phyloP scores from a whole-genome alignment of 805 yeast species.

The Metschnikowia noctiluminum region DNA sequence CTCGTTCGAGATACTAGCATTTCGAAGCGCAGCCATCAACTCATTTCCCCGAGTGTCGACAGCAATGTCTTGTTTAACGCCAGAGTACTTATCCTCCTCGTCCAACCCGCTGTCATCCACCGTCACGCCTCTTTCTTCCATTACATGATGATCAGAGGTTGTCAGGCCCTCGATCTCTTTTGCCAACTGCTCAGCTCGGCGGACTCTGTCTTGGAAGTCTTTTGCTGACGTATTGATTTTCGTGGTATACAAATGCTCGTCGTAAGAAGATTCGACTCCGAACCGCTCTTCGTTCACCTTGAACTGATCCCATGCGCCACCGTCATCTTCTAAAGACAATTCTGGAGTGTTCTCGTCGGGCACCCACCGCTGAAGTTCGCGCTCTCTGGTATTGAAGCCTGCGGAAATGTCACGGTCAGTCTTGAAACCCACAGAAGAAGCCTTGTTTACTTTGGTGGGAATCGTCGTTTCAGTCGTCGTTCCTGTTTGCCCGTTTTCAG shows the following conservation, averaged over 20 bases:
- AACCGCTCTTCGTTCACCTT: constrained; percentile 85
- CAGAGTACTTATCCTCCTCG: constrained; percentile 95
- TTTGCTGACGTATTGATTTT: constrained; percentile 67
- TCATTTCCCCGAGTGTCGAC: constrained; percentile 57
- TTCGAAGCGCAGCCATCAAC: constrained; percentile 45
- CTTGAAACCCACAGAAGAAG: constrained; percentile 42
- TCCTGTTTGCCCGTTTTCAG: background rate
- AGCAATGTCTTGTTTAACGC: constrained; percentile 40
- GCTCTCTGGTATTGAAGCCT: constrained; percentile 49
- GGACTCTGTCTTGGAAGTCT: constrained; percentile 60
- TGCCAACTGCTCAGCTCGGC: constrained; percentile 75
- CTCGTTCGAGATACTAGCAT: constrained; percentile 22
- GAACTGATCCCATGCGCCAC: constrained; percentile 84
- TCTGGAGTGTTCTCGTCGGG: constrained; percentile 53
- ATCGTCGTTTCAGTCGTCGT: constrained; percentile 9
- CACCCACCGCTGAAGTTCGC: constrained; percentile 81
- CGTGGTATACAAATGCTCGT: constrained; percentile 87
- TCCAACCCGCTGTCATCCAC: constrained; percentile 85
- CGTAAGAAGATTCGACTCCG: constrained; percentile 80
- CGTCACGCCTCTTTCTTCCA: constrained; percentile 82
- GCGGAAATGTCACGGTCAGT: constrained; percentile 83
- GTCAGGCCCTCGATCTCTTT: constrained; percentile 70
- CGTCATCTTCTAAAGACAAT: constrained; percentile 30
- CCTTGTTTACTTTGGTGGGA: background rate
- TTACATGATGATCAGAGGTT: constrained; percentile 72